phyloP scores from a whole-genome alignment of 768 basidiomycete genomes.

The Postia placenta region DNA sequence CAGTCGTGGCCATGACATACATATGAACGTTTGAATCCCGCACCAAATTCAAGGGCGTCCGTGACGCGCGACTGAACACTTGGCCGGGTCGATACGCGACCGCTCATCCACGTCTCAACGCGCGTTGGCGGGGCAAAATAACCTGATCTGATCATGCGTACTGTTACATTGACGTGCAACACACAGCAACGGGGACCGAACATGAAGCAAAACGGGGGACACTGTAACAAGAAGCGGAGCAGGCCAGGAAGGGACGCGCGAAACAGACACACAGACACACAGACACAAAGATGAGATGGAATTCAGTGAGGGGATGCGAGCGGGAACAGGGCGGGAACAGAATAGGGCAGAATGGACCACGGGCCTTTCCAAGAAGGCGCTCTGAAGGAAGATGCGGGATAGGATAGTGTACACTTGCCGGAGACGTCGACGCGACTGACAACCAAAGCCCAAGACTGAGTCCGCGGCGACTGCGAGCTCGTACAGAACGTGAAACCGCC shows the following conservation, averaged over 20 bases:
- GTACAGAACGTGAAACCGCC: neutral
- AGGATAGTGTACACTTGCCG: slow-evolving; percentile 1
- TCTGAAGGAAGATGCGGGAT: neutral
- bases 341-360: neutral
- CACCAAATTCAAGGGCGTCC: no score
- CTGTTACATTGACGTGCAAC: slow-evolving; percentile 1
- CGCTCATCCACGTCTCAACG: no score
- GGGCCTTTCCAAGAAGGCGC: neutral
- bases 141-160: neutral
- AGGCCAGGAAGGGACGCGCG: neutral
- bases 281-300: no score
- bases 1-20: no score
- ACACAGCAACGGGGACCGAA: slow-evolving; percentile 2
- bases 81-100: no score
- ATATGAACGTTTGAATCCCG: no score
- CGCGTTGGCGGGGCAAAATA: no score
- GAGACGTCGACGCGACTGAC: neutral
- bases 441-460: slow-evolving; percentile 1
- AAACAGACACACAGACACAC: no score
- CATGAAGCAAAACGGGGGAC: neutral
- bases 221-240: neutral
- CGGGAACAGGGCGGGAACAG: neutral
- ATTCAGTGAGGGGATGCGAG: neutral
- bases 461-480: neutral
- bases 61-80: no score